Base-by-base conservation (phyloP, 2,329 filamentous ascomycete species). In the Calonectria multiphialidica region DNA sequence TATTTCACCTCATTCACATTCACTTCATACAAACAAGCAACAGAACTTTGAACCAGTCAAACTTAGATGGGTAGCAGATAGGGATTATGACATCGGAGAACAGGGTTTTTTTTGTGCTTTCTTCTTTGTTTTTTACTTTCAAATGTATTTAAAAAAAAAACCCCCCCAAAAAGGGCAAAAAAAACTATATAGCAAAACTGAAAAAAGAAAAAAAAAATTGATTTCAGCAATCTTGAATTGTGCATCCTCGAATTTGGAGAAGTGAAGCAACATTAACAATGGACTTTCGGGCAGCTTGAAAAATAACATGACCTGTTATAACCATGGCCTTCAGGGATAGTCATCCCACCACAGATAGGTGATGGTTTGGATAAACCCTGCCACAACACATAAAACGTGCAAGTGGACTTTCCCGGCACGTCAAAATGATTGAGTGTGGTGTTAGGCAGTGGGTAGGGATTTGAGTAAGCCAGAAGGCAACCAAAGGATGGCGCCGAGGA, bases 51-150 rank as follows among this genome's bases (percentile, higher is more conserved):
- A 67, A 44, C 74, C 57, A 62, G 37, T 44, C 57, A 62, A 42
- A 62, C 40, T 30, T 77, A 71, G n/a, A n/a, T 77, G 76, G 78
- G 78, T 79, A 80, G 78, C 78, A 79, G 78, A 79, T 68, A 68
- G 35, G 67, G 47, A 57, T 57, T 18, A 55, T 42, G 57, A 45
- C 23, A 62, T 23, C 18, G 37, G 30, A 23, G 57, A 62, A 62
- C 18, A 30, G 15, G 15, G 57, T 44, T 21, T 62, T 62, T 44
- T 62, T 42, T 62, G 53, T 59, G 15, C 53, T 59, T 30, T 57
- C 53, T 57, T 57, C 53, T 57, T 57, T 57, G 53, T 57, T 57
- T 4, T 44, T 61, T 18, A 18, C 28, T 61, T 25, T 30, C 18
- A 21, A 2, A 62, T 30, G 40, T 45, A n/a, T 13, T 12, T 62